Evolutionary conservation across 2,329 filamentous ascomycete genomes (phyloP).

Genomic region (Mycosphaerella sp.): DNA sequence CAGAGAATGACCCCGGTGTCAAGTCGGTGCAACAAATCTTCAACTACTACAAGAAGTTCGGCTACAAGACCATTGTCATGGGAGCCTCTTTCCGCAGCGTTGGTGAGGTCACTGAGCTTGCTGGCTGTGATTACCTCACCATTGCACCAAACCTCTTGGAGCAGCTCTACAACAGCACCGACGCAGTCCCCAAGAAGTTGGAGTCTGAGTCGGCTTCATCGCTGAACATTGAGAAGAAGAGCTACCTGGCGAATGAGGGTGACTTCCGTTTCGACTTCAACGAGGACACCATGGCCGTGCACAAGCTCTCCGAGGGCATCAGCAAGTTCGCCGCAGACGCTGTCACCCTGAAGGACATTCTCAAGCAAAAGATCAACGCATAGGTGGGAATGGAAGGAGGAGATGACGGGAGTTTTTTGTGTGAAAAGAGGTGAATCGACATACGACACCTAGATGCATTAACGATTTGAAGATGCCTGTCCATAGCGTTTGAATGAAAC

Average conservation of each 20-base stretch:
- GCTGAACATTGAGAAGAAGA: conserved; percentile 78
- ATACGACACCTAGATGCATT: conserved; percentile 1
- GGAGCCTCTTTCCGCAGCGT: conserved; percentile 95
- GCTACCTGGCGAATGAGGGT: conserved; percentile 84
- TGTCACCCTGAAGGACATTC: conserved; percentile 83
- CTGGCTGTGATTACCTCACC: conserved; percentile 97
- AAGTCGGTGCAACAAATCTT: conserved; percentile 88
- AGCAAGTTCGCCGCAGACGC: conserved; percentile 98
- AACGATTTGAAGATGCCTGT: not conserved
- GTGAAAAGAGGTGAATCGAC: not conserved
- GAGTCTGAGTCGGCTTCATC: conserved; percentile 58
- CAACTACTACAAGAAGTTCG: conserved; percentile 99
- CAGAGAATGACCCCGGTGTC: conserved; percentile 92
- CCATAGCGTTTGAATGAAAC: conserved; percentile 8
- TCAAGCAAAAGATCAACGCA: conserved; percentile 70
- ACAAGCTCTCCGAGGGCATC: conserved; percentile 99
- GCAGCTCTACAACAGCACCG: conserved; percentile 80
- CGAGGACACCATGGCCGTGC: conserved; percentile 98
- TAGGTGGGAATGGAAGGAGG: not conserved
- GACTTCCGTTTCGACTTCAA: conserved; percentile 99
- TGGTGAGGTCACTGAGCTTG: conserved; percentile 96
- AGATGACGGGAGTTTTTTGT: not conserved
- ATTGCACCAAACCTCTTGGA: conserved; percentile 95
- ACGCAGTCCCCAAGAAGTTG: conserved; percentile 86
- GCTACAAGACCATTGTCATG: conserved; percentile 99